phyloP scores from a whole-genome alignment of 129 eudicot species.

The Artemisia annua region DNA sequence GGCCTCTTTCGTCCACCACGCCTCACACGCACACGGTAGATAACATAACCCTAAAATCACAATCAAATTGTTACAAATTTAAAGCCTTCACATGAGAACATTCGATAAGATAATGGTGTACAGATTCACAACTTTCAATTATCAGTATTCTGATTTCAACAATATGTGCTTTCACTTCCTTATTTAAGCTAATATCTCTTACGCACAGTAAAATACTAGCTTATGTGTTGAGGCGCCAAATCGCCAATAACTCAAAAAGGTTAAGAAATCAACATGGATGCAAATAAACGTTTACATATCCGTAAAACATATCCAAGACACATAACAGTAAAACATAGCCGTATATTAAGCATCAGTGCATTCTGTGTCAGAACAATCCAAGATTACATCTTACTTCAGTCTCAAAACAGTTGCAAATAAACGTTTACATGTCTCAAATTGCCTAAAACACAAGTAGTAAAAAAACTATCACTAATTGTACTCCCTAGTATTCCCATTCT shows the following conservation, averaged over 20 bases:
- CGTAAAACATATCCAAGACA: too few relatives aligned
- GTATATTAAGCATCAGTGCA: too few relatives aligned
- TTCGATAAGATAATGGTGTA: neutral
- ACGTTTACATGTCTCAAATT: neutral
- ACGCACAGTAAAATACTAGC: too few relatives aligned
- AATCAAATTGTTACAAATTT: neutral
- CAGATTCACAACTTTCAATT: neutral
- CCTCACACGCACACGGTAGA: slow-evolving; percentile 74
- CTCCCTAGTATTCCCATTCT: neutral
- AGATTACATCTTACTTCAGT: too few relatives aligned
- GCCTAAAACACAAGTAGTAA: neutral
- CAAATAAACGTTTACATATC: too few relatives aligned
- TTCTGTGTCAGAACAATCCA: too few relatives aligned
- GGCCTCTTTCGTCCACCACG: slow-evolving; percentile 90
- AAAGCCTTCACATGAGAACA: neutral
- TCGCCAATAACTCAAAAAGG: too few relatives aligned
- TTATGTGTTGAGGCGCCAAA: too few relatives aligned
- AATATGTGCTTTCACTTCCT: neutral
- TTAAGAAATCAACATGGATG: too few relatives aligned
- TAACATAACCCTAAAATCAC: slow-evolving; percentile 51
- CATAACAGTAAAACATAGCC: too few relatives aligned
- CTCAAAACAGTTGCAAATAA: too few relatives aligned
- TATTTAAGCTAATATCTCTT: too few relatives aligned
- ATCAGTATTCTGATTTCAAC: neutral
- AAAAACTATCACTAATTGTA: neutral